Evolutionary conservation across 2,329 filamentous ascomycete genomes (phyloP).

Genomic region (Fusarium anguioides): DNA sequence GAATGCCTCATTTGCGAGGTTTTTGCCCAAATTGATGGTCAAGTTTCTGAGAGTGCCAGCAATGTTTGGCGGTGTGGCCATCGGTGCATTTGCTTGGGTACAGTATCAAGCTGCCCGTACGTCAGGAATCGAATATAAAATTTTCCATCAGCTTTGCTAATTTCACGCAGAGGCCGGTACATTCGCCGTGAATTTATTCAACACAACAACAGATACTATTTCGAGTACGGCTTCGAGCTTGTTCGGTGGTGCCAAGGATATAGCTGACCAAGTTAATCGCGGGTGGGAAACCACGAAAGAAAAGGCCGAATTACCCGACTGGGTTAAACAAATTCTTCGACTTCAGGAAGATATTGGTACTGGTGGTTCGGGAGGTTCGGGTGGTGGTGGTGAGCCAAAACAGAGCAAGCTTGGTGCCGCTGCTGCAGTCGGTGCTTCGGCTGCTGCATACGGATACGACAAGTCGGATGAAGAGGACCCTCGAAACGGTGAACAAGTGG

Average conservation of each 20-base stretch:
- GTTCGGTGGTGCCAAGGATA: slow-evolving; percentile 76
- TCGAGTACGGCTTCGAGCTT: slow-evolving; percentile 74
- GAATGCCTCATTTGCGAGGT: slow-evolving; percentile 72
- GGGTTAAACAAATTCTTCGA: slow-evolving; percentile 79
- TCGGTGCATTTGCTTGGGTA: slow-evolving; percentile 89
- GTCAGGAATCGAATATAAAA: slow-evolving; percentile 49
- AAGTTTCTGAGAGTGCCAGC: slow-evolving; percentile 91
- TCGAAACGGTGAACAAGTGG: slow-evolving; percentile 71
- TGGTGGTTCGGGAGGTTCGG: slow-evolving; percentile 60
- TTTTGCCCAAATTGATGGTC: slow-evolving; percentile 86
- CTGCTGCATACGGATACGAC: slow-evolving; percentile 82
- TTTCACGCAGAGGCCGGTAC: slow-evolving; percentile 58
- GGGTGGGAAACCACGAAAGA: slow-evolving; percentile 90
- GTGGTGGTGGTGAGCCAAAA: slow-evolving; percentile 64
- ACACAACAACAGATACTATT: slow-evolving; percentile 77
- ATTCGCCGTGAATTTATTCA: slow-evolving; percentile 73
- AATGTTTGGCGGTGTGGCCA: slow-evolving; percentile 87
- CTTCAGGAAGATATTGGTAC: slow-evolving; percentile 69
- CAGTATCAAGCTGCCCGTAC: slow-evolving; percentile 94
- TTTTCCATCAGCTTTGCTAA: slow-evolving; percentile 40
- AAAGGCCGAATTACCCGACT: slow-evolving; percentile 75
- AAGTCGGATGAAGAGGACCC: slow-evolving; percentile 73
- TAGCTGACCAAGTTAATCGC: slow-evolving; percentile 80
- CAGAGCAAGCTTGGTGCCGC: slow-evolving; percentile 69
- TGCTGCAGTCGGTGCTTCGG: slow-evolving; percentile 76